Evolutionary conservation across 768 basidiomycete genomes (phyloP).

Genomic region (Amanita pallidorosea): DNA sequence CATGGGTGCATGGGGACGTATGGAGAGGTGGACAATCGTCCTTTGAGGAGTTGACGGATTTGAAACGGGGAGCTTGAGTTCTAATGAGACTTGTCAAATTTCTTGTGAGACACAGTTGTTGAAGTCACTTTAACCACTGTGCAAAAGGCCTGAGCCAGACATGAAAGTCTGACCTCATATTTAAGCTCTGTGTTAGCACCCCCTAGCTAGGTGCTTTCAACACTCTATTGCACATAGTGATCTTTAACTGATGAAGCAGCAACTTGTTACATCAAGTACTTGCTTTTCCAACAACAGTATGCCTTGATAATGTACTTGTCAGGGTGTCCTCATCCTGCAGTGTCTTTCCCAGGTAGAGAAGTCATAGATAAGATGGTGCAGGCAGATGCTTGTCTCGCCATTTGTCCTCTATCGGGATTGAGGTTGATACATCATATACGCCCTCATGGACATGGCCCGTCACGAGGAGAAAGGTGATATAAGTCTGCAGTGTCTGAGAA

Average conservation of each 20-base stretch:
- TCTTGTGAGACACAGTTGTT: not conserved
- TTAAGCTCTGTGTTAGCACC: no score
- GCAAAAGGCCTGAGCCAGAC: no score
- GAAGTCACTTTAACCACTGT: no score
- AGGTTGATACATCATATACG: constrained; percentile 5
- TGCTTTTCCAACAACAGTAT: no score
- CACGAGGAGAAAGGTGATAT: constrained; percentile 63
- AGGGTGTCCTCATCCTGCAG: constrained; percentile 80
- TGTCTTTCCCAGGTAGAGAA: constrained; percentile 70
- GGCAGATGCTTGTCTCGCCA: constrained; percentile 76
- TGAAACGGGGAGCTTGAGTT: constrained; percentile 26
- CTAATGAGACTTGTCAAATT: constrained; percentile 12
- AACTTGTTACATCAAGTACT: no score
- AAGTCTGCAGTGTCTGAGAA: constrained; percentile 54
- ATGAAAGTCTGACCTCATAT: no score
- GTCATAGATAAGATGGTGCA: constrained; percentile 64
- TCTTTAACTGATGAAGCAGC: no score
- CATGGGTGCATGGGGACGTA: constrained; percentile 46
- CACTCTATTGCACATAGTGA: no score
- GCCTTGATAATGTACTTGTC: constrained; percentile 31
- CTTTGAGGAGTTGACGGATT: constrained; percentile 21
- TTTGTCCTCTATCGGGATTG: constrained; percentile 26
- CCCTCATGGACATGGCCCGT: constrained; percentile 32
- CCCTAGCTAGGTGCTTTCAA: no score
- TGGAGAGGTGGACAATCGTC: constrained; percentile 70